These are phyloP conservation scores for Trypanosomatidae sp. DNA, from an alignment of 208 protist species.

Conservation along the genomic window DNA sequence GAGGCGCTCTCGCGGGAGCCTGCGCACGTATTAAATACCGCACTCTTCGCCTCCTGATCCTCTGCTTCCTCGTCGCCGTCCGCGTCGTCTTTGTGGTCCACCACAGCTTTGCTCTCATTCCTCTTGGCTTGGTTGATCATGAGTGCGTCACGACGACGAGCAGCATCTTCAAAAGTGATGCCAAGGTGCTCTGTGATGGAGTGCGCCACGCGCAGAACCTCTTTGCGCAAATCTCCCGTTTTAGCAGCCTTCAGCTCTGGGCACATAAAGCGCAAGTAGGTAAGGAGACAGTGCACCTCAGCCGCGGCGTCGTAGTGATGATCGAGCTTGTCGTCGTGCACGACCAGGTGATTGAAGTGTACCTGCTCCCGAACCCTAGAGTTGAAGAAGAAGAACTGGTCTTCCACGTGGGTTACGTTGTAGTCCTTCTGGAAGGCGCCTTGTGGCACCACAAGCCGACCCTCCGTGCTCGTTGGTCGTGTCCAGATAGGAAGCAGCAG, in stretches of 20 bases:
- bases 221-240: conserved; percentile 34
- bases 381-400: conserved; percentile 97
- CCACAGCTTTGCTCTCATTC: conserved; percentile 9
- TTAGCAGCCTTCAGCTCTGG: conserved; percentile 44
- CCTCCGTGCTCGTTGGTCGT: conserved; percentile 95
- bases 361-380: conserved; percentile 85
- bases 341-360: conserved; percentile 89
- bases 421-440: conserved; percentile 69
- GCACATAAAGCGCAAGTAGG: conserved; percentile 68
- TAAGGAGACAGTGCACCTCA: conserved; percentile 88
- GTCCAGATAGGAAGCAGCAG: conserved; percentile 95
- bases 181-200: conserved; percentile 71
- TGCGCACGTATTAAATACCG: not conserved
- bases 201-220: conserved; percentile 57
- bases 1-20: not conserved
- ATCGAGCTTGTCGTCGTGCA: conserved; percentile 74
- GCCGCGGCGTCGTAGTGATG: conserved; percentile 94
- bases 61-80: conserved; percentile 24
- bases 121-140: conserved; percentile 69
- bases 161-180: conserved; percentile 73
- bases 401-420: conserved; percentile 79
- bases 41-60: conserved; percentile 3
- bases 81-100: conserved; percentile 30
- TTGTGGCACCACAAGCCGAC: conserved; percentile 88
- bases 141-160: conserved; percentile 70